A percentile compares a stretch with the other conserved stretches of the same genome.
These are phyloP conservation scores for Noccaea caerulescens DNA, from an alignment of 345 rosid species.

Conservation along the genomic window DNA sequence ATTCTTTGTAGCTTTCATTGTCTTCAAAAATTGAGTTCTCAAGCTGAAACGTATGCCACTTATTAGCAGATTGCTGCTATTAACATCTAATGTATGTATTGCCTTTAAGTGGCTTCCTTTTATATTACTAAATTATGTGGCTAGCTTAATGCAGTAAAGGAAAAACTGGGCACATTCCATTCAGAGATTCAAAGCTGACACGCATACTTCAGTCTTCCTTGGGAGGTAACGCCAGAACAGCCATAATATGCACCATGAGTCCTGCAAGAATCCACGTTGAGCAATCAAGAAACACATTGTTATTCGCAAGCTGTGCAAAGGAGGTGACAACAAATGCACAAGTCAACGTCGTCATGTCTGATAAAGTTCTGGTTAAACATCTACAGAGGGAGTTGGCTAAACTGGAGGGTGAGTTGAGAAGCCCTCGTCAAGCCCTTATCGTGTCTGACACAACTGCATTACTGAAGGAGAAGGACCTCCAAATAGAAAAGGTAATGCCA, in stretches of 20 bases:
- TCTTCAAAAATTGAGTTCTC: slow-evolving; percentile 12
- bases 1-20: slow-evolving; percentile 8
- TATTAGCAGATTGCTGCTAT: slow-evolving; percentile 14
- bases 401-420: slow-evolving; percentile 74
- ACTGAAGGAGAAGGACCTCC: slow-evolving; percentile 74
- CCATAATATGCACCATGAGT: slow-evolving; percentile 91
- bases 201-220: slow-evolving; percentile 93
- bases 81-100: slow-evolving; percentile 5
- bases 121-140: slow-evolving; percentile 34
- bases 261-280: slow-evolving; percentile 93
- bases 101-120: slow-evolving; percentile 19
- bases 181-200: slow-evolving; percentile 91
- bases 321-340: slow-evolving; percentile 90
- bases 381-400: slow-evolving; percentile 90
- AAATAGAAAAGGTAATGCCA: slow-evolving; percentile 71
- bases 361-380: slow-evolving; percentile 86
- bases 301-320: slow-evolving; percentile 96
- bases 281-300: slow-evolving; percentile 89
- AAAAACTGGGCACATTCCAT: slow-evolving; percentile 87
- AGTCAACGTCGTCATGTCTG: slow-evolving; percentile 85
- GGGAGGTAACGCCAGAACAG: slow-evolving; percentile 92
- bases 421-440: slow-evolving; percentile 47
- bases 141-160: slow-evolving; percentile 79
- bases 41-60: slow-evolving; percentile 23
- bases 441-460: slow-evolving; percentile 52